Conservation (phyloP, 208 protist genomes). For the Angomonas ambiguus region DNA sequence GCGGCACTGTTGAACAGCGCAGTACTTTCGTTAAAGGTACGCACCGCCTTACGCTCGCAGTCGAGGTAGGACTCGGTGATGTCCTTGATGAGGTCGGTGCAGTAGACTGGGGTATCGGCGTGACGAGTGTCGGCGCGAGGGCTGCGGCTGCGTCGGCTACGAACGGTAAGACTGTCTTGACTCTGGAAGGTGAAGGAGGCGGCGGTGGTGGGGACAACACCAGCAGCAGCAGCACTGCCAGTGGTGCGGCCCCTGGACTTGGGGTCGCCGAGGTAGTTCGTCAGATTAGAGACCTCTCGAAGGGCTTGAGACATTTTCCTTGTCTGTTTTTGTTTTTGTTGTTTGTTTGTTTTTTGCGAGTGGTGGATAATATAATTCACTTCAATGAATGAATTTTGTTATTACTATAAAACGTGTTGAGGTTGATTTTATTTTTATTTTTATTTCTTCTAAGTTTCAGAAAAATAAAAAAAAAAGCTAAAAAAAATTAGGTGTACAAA, state of each 20-base stretch:
- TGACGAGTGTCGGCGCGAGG: constrained; percentile 42
- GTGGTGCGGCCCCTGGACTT: constrained; percentile 12
- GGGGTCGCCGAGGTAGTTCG: constrained; percentile 5
- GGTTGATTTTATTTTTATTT: too few species aligned
- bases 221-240: not conserved
- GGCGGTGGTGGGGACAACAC: too few species aligned
- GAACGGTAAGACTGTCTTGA: not conserved
- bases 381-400: too few species aligned
- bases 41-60: constrained; percentile 53
- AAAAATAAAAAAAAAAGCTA: not conserved
- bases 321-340: not conserved
- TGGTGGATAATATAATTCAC: too few species aligned
- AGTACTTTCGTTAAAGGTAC: constrained; percentile 50
- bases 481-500: not conserved
- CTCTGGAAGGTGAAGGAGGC: not conserved
- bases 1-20: constrained; percentile 15
- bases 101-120: constrained; percentile 61
- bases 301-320: constrained; percentile 18
- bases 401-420: too few species aligned
- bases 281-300: constrained; percentile 17
- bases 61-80: constrained; percentile 79
- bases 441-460: too few species aligned
- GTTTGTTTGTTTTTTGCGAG: too few species aligned
- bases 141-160: constrained; percentile 17
- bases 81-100: constrained; percentile 73